These are phyloP conservation scores for Colletotrichum destructivum DNA, from an alignment of 2,329 filamentous ascomycete species.

Conservation along the genomic window DNA sequence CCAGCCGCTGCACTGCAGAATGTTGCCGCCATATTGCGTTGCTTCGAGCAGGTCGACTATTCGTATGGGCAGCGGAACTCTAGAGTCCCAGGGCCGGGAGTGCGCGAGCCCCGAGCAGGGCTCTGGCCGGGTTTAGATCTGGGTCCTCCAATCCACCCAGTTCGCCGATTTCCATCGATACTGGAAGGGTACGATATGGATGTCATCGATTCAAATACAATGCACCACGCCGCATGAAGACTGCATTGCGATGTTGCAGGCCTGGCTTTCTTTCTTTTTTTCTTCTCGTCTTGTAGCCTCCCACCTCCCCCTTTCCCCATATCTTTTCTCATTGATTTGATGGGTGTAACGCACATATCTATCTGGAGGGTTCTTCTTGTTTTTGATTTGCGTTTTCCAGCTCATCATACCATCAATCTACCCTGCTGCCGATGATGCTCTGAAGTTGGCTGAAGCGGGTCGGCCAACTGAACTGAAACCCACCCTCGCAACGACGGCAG, in stretches of 20 bases:
- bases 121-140: not conserved
- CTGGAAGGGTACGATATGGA: not conserved
- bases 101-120: not conserved
- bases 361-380: not conserved
- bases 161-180: not conserved
- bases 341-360: not conserved
- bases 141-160: constrained; percentile 1
- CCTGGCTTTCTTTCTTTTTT: not conserved
- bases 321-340: not conserved
- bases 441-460: constrained; percentile 36
- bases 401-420: not conserved
- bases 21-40: constrained; percentile 39
- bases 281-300: not conserved
- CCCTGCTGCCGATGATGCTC: constrained; percentile 34
- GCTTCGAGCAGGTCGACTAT: constrained; percentile 19
- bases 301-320: not conserved
- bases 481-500: constrained; percentile 31
- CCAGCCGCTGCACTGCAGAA: constrained; percentile 38
- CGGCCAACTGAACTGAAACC: constrained; percentile 38
- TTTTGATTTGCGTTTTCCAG: not conserved
- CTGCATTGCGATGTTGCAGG: constrained; percentile 5
- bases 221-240: constrained; percentile 7
- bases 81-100: not conserved
- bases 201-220: constrained; percentile 6
- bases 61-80: not conserved